Percentiles rank a stretch among this genome's conserved stretches.
Evolutionary conservation across 768 basidiomycete species (phyloP).

Genomic region (Suillus lakei): DNA sequence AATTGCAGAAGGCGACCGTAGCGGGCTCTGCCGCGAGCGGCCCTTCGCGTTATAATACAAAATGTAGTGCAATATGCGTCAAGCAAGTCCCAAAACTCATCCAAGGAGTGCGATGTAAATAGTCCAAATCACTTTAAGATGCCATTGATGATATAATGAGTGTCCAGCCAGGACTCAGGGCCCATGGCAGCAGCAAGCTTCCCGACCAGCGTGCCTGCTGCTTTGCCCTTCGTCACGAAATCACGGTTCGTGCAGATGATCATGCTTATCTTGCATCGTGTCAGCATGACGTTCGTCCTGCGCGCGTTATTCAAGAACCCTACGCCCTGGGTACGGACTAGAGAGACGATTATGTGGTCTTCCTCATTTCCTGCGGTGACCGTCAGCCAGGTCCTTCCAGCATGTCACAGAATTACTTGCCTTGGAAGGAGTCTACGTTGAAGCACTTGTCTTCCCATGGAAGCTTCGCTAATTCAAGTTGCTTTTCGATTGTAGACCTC

Average conservation of each 20-base stretch:
- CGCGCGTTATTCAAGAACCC: slow-evolving; percentile 70
- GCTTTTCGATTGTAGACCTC: slow-evolving; percentile 56
- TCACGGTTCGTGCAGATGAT: slow-evolving; percentile 61
- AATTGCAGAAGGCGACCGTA: too few relatives aligned
- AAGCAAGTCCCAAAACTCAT: not conserved
- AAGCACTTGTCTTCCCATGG: slow-evolving; percentile 69
- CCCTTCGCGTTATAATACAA: too few relatives aligned
- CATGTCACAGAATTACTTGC: slow-evolving; percentile 39
- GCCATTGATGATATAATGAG: slow-evolving; percentile 9
- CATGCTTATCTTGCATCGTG: slow-evolving; percentile 76
- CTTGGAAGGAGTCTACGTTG: slow-evolving; percentile 84
- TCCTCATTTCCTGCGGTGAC: slow-evolving; percentile 72
- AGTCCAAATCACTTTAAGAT: not conserved
- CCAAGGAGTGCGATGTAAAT: not conserved
- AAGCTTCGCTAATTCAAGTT: slow-evolving; percentile 51
- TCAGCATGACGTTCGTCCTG: slow-evolving; percentile 86
- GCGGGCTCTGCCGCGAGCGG: too few relatives aligned
- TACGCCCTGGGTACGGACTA: slow-evolving; percentile 59
- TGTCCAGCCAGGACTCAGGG: slow-evolving; percentile 22
- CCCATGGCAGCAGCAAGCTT: slow-evolving; percentile 22
- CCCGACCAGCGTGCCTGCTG: slow-evolving; percentile 28
- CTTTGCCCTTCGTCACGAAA: slow-evolving; percentile 23
- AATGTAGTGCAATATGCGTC: not conserved
- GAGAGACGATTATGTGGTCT: slow-evolving; percentile 71
- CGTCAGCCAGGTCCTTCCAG: slow-evolving; percentile 18